Percentiles rank a stretch among this genome's conserved stretches.
Evolutionary conservation across 108 stramenopile genomes (phyloP).

Genomic region (Pinguiococcus pyrenoidosus): DNA sequence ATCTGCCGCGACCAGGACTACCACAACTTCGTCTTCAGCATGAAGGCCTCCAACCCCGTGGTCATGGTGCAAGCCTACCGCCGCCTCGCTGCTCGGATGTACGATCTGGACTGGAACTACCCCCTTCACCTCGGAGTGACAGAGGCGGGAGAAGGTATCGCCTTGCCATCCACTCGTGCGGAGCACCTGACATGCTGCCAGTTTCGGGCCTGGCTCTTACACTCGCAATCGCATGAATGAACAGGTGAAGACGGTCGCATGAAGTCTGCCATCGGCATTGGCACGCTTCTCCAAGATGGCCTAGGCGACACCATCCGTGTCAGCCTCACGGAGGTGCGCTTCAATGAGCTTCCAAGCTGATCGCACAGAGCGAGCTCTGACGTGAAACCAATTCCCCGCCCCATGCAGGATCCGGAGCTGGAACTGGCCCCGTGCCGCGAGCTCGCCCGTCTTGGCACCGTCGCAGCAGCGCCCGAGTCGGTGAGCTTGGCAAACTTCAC

Average conservation of each 20-base stretch:
- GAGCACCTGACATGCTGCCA: no score
- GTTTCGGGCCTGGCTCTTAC: no score
- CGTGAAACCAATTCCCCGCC: no score
- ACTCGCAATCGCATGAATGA: no score
- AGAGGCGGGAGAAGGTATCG: conserved; percentile 92
- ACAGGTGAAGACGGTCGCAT: conserved; percentile 97
- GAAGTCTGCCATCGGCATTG: conserved; percentile 93
- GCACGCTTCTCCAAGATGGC: conserved; percentile 82
- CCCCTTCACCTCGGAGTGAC: conserved; percentile 92
- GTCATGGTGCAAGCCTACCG: conserved; percentile 94
- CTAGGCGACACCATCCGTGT: conserved; percentile 90
- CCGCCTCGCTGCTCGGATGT: conserved; percentile 74
- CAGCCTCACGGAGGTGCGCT: conserved; percentile 86
- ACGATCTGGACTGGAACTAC: conserved; percentile 84
- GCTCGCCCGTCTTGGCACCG: no score
- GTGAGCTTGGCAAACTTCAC: no score
- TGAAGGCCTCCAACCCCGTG: conserved; percentile 91
- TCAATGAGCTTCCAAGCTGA: no score
- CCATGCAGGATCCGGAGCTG: conserved; percentile 88
- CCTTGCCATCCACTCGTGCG: no score
- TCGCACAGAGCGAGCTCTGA: no score
- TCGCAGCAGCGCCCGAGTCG: no score
- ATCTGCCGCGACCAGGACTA: conserved; percentile 80
- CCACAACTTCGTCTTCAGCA: conserved; percentile 96
- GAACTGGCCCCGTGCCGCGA: conserved; percentile 28